Base-by-base conservation (phyloP, 805 yeast species). In the Cyberlindnera meyerae region DNA sequence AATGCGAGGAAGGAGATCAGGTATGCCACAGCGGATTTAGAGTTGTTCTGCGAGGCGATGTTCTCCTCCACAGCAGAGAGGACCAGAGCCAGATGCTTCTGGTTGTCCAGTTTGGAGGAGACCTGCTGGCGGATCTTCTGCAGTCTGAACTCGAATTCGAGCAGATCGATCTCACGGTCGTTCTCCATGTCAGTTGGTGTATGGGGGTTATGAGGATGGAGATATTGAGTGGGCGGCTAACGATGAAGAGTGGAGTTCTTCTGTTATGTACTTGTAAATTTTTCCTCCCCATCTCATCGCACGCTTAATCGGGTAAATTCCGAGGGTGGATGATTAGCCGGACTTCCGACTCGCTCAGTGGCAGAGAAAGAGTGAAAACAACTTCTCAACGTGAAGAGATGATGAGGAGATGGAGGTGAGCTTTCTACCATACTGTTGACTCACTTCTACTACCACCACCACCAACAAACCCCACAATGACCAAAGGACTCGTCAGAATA, bases 11-110 rank as follows among this genome's bases (percentile, higher is more conserved):
- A 81, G 0, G 96, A 84, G 13, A 89, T 79, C 51, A 88, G 79
- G 60, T 93, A 93, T 0, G 95, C 80, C 18, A 85, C 81, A 18
- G 96, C 79, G 12, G 83, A 68, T 40, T 66, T 69, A 31, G 71
- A 70, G 34, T 45, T 54, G 26, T 55, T 52, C 42, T 60, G 59
- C 9, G 54, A 55, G 48, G 71, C 68, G 29, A 93, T 71, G 49
- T 85, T 85, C 49, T 86, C 96, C 57, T 93, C 99, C 33, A 93
- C 89, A 4, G 97, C 95, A 16, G 82, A 73, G 33, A 93, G 69
- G 39, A 90, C 79, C 18, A 86, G 63, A 8, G 96, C 95, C 45
- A 85, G 68, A 55, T 82, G 87, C 54, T 82, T 83, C 63, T 88
- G 97, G 59, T 88, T 85, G 17, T 82, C 87, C 34, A 89, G 65